A percentile compares a stretch with the other conserved stretches of the same genome.
Evolutionary conservation across 495 filamentous ascomycete species (phyloP).

Genomic region (Penicillium coffeae): DNA sequence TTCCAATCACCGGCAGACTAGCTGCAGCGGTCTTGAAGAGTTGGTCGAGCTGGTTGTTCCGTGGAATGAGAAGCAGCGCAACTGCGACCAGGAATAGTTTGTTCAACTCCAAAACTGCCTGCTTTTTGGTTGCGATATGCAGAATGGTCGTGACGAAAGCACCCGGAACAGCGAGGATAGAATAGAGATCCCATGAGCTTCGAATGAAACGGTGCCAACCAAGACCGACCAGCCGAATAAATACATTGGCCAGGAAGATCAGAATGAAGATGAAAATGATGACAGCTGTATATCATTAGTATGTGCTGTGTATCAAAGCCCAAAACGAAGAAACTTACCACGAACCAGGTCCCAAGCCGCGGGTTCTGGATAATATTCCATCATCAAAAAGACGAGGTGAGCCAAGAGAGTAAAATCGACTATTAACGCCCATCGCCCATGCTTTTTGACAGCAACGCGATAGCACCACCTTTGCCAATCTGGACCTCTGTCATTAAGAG

Average conservation of each 20-base stretch:
- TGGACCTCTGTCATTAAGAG: slow-evolving; percentile 65
- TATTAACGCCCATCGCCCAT: slow-evolving; percentile 82
- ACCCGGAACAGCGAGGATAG: slow-evolving; percentile 78
- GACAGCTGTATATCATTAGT: slow-evolving; percentile 40
- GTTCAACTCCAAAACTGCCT: slow-evolving; percentile 72
- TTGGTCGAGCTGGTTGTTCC: slow-evolving; percentile 96
- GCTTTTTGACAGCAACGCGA: slow-evolving; percentile 87
- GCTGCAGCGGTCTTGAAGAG: slow-evolving; percentile 99
- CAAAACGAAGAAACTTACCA: slow-evolving; percentile 28
- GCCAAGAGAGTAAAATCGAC: slow-evolving; percentile 75
- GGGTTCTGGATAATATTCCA: slow-evolving; percentile 80
- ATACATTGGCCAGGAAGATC: slow-evolving; percentile 79
- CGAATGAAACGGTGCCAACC: slow-evolving; percentile 89
- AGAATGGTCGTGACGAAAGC: slow-evolving; percentile 75
- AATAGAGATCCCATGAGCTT: slow-evolving; percentile 95
- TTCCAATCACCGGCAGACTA: slow-evolving; percentile 83
- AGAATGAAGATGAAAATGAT: slow-evolving; percentile 82
- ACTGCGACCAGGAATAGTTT: slow-evolving; percentile 93
- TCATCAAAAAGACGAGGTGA: slow-evolving; percentile 76
- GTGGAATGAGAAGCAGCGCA: slow-evolving; percentile 85
- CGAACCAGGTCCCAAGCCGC: slow-evolving; percentile 61
- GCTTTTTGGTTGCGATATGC: slow-evolving; percentile 49
- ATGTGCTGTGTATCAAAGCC: slow-evolving; percentile 5
- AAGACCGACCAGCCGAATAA: slow-evolving; percentile 80
- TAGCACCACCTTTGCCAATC: slow-evolving; percentile 93